A percentile compares a stretch with the other conserved stretches of the same genome.
Evolutionary conservation across 495 filamentous ascomycete genomes (phyloP).

Genomic region (Pyrenula massariospora): DNA sequence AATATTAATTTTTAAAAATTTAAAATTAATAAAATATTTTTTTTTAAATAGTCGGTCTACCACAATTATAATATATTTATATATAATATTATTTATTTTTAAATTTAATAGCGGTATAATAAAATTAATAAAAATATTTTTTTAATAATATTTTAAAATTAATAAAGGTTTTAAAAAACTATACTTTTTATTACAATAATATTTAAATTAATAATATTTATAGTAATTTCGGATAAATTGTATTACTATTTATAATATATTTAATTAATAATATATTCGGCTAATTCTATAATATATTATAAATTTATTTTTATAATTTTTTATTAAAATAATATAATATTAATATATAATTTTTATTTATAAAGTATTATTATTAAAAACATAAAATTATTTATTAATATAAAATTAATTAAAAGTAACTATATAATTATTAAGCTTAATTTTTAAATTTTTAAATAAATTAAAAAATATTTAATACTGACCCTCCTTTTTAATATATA

Average conservation of each 20-base stretch:
- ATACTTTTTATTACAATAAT: constrained; percentile 1
- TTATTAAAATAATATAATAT: background rate
- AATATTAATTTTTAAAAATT: background rate
- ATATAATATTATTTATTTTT: background rate
- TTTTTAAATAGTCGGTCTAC: background rate
- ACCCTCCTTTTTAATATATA: background rate
- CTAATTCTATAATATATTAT: background rate
- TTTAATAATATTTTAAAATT: constrained; percentile 1
- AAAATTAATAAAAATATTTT: constrained; percentile 8
- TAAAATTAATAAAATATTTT: background rate
- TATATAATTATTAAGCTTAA: background rate
- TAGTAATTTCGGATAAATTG: constrained; percentile 5
- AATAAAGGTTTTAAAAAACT: background rate
- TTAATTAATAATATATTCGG: constrained; percentile 2
- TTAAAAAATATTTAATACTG: background rate
- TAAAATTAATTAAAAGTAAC: background rate
- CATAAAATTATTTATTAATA: background rate
- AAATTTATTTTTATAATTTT: background rate
- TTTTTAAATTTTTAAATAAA: background rate
- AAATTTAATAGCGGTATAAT: background rate
- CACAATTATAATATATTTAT: background rate
- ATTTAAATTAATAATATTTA: constrained; percentile 2
- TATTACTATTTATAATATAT: constrained; percentile 1
- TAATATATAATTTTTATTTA: background rate
- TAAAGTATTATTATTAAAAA: background rate